Conservation (phyloP, 495 filamentous ascomycete genomes). For the Rostrohypoxylon terebratum region DNA sequence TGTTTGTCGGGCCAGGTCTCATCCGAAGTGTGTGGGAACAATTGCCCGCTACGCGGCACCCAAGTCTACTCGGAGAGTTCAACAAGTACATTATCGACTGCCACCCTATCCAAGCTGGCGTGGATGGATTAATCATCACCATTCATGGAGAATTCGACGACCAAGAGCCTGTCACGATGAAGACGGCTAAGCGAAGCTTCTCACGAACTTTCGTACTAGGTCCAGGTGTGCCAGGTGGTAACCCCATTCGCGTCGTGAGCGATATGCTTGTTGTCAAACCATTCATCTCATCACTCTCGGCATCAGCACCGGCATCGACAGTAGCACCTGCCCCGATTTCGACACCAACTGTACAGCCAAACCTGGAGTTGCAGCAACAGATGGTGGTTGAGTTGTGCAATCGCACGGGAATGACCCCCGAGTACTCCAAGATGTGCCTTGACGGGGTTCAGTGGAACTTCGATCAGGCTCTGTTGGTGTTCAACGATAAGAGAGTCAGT, state of each 20-base stretch:
- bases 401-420: slow-evolving; percentile 76
- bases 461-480: slow-evolving; percentile 72
- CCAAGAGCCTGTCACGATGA: slow-evolving; percentile 63
- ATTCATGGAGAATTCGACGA: slow-evolving; percentile 90
- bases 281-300: slow-evolving; percentile 58
- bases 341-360: slow-evolving; percentile 39
- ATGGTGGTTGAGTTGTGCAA: slow-evolving; percentile 73
- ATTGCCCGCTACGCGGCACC: slow-evolving; percentile 81
- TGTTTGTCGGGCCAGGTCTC: slow-evolving; percentile 70
- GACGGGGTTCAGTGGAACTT: slow-evolving; percentile 78
- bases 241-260: slow-evolving; percentile 78
- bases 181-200: slow-evolving; percentile 76
- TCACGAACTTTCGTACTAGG: slow-evolving; percentile 87
- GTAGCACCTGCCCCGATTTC: slow-evolving; percentile 33
- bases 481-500: slow-evolving; percentile 67
- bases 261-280: slow-evolving; percentile 80
- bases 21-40: slow-evolving; percentile 75
- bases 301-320: slow-evolving; percentile 35
- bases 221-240: slow-evolving; percentile 70
- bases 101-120: slow-evolving; percentile 72
- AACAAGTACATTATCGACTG: slow-evolving; percentile 86
- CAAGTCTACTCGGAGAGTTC: slow-evolving; percentile 69
- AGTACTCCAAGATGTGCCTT: slow-evolving; percentile 79
- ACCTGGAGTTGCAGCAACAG: slow-evolving; percentile 65
- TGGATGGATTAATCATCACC: slow-evolving; percentile 81